A percentile compares a stretch with the other conserved stretches of the same genome.
Conservation (phyloP, 1,284 basidiomycete genomes). For the Ceratorhiza oryzae-sativae region DNA sequence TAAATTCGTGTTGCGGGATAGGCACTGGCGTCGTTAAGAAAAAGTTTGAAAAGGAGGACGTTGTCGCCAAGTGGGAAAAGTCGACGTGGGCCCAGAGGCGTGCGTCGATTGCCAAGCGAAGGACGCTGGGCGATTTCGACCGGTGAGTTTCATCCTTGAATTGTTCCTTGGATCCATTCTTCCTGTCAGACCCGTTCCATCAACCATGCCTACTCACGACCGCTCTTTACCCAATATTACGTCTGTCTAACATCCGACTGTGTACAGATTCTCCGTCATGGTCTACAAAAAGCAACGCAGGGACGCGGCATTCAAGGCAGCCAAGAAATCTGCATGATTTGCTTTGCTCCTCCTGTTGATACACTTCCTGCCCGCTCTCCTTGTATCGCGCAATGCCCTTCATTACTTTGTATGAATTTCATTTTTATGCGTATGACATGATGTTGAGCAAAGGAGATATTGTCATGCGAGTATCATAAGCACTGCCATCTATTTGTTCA, state of each 20-base stretch:
- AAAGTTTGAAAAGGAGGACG: constrained; percentile 82
- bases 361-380: not conserved
- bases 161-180: not conserved
- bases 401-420: constrained; percentile 27
- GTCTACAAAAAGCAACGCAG: constrained; percentile 77
- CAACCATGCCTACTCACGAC: not conserved
- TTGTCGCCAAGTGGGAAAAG: constrained; percentile 77
- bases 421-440: constrained; percentile 7
- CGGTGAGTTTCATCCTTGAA: constrained; percentile 56
- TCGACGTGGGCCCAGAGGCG: constrained; percentile 93
- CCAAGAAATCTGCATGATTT: constrained; percentile 53
- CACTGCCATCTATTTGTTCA: no score
- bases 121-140: constrained; percentile 88
- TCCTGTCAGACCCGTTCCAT: not conserved
- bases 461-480: no score
- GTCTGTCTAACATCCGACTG: not conserved
- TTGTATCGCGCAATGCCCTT: constrained; percentile 14
- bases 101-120: constrained; percentile 76
- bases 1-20: not conserved
- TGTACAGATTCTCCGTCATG: constrained; percentile 66
- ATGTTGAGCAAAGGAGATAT: not conserved
- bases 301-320: constrained; percentile 71
- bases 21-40: constrained; percentile 80
- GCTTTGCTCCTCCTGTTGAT: constrained; percentile 3
- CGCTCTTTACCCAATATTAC: not conserved